phyloP scores from a whole-genome alignment of 2,329 filamentous ascomycete species.

The Alternaria ventricosa region DNA sequence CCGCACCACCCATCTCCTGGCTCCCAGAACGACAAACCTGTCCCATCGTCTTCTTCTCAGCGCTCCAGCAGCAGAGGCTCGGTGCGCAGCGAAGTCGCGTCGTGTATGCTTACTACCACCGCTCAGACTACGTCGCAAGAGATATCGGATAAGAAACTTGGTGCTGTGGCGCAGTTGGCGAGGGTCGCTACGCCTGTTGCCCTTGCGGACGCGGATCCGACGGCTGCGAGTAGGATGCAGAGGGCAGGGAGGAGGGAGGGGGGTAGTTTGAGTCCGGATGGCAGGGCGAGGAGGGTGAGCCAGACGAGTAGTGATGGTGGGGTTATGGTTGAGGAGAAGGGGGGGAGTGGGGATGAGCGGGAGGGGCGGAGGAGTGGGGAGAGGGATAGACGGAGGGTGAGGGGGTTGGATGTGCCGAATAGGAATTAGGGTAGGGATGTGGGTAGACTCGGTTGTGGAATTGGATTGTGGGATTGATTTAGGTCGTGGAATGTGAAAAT shows the following conservation, averaged over 20 bases:
- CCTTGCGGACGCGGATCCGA: conserved; percentile 47
- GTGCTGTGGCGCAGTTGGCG: conserved; percentile 44
- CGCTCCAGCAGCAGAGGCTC: neutral
- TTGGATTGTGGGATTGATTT: neutral
- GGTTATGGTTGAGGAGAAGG: conserved; percentile 52
- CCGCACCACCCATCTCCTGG: neutral
- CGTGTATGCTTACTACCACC: neutral
- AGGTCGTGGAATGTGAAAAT: too few relatives aligned
- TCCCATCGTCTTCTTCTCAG: too few relatives aligned
- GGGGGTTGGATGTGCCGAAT: neutral
- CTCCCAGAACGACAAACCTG: neutral
- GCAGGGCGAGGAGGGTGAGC: conserved; percentile 28
- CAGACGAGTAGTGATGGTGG: conserved; percentile 34
- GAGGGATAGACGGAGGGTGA: neutral
- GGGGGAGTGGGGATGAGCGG: conserved; percentile 5
- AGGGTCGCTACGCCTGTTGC: conserved; percentile 45
- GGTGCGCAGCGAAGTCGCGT: neutral
- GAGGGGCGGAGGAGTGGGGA: neutral
- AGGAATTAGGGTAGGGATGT: neutral
- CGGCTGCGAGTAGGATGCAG: conserved; percentile 37
- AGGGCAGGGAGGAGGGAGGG: conserved; percentile 23
- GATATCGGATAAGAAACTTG: conserved; percentile 23
- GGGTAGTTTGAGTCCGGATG: conserved; percentile 43
- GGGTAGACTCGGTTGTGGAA: neutral
- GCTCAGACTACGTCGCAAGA: neutral